Percentiles rank a stretch among this genome's conserved stretches.
Evolutionary conservation across 176 grass and related monocot genomes (phyloP).

Genomic region (Chloris gayana): DNA sequence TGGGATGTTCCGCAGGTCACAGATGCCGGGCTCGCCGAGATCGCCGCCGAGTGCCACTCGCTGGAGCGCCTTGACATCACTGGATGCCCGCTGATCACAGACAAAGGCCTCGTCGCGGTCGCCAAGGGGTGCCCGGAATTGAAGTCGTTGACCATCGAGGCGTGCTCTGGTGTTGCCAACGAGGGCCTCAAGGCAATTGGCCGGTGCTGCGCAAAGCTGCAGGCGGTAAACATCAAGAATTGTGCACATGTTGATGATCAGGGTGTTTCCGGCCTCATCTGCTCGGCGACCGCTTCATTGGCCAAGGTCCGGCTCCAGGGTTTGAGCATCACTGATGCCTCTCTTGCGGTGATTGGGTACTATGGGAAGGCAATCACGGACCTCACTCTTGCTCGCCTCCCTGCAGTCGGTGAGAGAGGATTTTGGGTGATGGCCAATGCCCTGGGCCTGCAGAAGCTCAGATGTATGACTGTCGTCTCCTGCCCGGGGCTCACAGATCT

Average conservation of each 20-base stretch:
- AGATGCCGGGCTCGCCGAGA: conserved; percentile 65
- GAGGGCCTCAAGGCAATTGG: conserved; percentile 68
- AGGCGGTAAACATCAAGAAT: conserved; percentile 76
- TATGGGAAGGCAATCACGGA: conserved; percentile 78
- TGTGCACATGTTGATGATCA: conserved; percentile 68
- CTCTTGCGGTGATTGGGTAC: conserved; percentile 79
- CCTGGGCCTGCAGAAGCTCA: conserved; percentile 82
- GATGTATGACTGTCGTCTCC: conserved; percentile 56
- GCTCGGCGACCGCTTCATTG: conserved; percentile 53
- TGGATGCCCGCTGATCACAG: conserved; percentile 70
- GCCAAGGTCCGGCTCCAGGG: conserved; percentile 71
- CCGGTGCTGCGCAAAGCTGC: conserved; percentile 64
- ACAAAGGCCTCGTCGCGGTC: conserved; percentile 65
- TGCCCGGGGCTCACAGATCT: conserved; percentile 83
- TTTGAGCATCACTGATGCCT: conserved; percentile 77
- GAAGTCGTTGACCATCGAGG: conserved; percentile 56
- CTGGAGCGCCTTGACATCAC: conserved; percentile 79
- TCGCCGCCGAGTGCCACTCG: conserved; percentile 70
- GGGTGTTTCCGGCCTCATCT: conserved; percentile 75
- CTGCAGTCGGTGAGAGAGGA: conserved; percentile 72
- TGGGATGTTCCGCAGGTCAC: conserved; percentile 73
- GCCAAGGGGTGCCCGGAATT: conserved; percentile 71
- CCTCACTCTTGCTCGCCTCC: conserved; percentile 60
- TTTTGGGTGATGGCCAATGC: conserved; percentile 99
- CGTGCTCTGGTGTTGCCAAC: conserved; percentile 64